Conservation (phyloP, 768 basidiomycete genomes). For the Lactarius sp. region DNA sequence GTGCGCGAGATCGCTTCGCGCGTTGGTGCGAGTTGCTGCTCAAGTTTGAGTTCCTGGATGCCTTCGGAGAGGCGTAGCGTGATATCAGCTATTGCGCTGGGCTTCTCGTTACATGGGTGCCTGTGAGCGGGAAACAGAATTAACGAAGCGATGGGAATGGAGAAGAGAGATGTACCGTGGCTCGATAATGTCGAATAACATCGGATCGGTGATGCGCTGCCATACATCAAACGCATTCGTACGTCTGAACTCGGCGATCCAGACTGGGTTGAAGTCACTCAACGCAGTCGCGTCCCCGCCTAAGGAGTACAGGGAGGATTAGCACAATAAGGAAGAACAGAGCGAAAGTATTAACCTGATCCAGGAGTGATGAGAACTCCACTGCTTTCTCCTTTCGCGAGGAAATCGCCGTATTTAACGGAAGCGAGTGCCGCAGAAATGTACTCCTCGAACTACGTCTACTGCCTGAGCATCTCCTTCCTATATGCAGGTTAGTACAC, state of each 20-base stretch:
- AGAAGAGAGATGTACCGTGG: constrained; percentile 54
- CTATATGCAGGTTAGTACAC: constrained; percentile 13
- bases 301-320: constrained; percentile 21
- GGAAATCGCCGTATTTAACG: constrained; percentile 86
- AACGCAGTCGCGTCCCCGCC: constrained; percentile 53
- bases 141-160: not conserved
- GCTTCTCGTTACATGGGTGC: constrained; percentile 91
- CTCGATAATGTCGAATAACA: constrained; percentile 94
- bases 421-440: constrained; percentile 82
- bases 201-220: constrained; percentile 85
- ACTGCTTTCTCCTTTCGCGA: constrained; percentile 57
- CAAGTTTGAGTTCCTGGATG: constrained; percentile 87
- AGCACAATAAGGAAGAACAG: not conserved
- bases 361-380: constrained; percentile 68
- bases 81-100: constrained; percentile 85
- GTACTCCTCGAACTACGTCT: constrained; percentile 83
- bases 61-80: constrained; percentile 90
- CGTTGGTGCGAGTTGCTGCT: constrained; percentile 90
- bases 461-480: not conserved
- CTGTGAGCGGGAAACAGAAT: constrained; percentile 36
- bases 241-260: constrained; percentile 83
- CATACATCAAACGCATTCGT: constrained; percentile 88
- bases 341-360: constrained; percentile 35
- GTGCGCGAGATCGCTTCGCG: constrained; percentile 84
- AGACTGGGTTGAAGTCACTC: constrained; percentile 82